These are phyloP conservation scores for Metarhizium brunneum DNA, from an alignment of 2,329 filamentous ascomycete species.

Conservation along the genomic window DNA sequence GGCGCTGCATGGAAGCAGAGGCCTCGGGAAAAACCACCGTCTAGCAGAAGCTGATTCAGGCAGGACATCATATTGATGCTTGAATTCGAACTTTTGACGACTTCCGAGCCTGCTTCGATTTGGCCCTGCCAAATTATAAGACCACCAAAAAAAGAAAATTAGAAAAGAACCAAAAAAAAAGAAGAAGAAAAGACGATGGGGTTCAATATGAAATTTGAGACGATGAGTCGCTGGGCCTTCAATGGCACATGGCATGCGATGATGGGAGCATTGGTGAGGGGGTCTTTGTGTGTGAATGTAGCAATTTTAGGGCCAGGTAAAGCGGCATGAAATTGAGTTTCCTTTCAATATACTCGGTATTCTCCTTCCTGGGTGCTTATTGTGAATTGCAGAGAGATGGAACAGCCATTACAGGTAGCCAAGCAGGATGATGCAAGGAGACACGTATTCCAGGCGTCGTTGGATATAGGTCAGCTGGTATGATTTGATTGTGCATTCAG, in stretches of 20 bases:
- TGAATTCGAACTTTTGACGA: background rate
- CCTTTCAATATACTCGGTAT: background rate
- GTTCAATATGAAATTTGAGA: background rate
- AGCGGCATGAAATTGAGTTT: background rate
- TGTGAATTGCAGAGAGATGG: too few species aligned
- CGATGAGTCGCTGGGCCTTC: background rate
- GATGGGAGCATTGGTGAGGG: background rate
- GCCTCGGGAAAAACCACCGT: background rate
- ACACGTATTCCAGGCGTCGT: too few species aligned
- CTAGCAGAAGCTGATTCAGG: background rate
- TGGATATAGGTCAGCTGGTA: too few species aligned
- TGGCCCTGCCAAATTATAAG: background rate
- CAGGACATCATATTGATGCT: background rate
- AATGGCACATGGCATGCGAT: background rate
- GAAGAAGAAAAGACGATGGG: background rate
- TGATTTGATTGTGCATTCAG: too few species aligned
- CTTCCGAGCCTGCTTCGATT: background rate
- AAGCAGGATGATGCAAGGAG: too few species aligned
- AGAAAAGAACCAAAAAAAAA: background rate
- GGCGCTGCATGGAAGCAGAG: background rate
- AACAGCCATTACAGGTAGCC: too few species aligned
- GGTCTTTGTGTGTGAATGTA: background rate
- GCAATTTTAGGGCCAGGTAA: background rate
- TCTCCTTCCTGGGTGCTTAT: too few species aligned
- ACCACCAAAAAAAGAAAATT: background rate